phyloP scores from a whole-genome alignment of 2,329 filamentous ascomycete genomes.

The Ceratocystis destructans region DNA sequence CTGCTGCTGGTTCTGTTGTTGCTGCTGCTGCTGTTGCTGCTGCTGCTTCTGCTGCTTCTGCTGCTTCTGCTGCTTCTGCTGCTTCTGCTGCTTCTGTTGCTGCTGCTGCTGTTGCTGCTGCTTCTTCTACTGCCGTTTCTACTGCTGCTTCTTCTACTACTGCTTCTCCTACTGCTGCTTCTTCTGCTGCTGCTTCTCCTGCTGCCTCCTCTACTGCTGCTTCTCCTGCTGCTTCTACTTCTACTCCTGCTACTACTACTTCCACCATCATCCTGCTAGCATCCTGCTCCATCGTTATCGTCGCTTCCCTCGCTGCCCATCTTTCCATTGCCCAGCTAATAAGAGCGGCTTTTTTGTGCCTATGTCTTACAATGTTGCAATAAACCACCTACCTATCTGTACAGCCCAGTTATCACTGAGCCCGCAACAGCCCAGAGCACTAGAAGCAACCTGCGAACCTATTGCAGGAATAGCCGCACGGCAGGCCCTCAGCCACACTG shows the following conservation, averaged over 20 bases:
- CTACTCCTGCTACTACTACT: not conserved
- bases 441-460: not conserved
- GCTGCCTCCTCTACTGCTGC: no score
- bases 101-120: no score
- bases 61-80: no score
- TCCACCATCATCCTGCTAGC: no score
- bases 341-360: not conserved
- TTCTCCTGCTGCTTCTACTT: not conserved
- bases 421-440: not conserved
- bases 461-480: slow-evolving; percentile 2
- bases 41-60: no score
- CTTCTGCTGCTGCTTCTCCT: no score
- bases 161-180: no score
- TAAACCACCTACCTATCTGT: not conserved
- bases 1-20: not conserved
- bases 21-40: not conserved
- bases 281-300: no score
- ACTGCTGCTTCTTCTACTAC: no score
- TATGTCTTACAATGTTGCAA: no score
- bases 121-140: no score
- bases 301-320: not conserved
- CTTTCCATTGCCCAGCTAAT: not conserved
- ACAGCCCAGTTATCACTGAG: not conserved
- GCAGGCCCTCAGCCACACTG: not conserved
- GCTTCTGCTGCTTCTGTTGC: no score